Conservation (phyloP, 2,329 filamentous ascomycete species). For the Fusarium sp. region DNA sequence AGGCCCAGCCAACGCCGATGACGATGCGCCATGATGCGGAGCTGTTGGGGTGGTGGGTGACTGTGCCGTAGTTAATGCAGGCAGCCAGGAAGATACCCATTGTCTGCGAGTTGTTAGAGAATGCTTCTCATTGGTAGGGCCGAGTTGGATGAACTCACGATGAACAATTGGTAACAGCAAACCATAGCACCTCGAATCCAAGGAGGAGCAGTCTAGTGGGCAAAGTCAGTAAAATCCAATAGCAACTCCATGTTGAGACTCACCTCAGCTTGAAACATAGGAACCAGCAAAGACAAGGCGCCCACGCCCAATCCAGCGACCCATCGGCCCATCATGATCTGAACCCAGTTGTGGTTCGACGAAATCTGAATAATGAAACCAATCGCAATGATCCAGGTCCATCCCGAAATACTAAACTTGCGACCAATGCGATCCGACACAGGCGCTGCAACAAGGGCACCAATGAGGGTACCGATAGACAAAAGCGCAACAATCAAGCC, state of each 20-base stretch:
- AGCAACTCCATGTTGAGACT: not conserved
- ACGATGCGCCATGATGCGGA: constrained; percentile 73
- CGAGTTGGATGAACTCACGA: constrained; percentile 58
- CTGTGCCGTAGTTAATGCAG: constrained; percentile 73
- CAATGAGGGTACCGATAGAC: constrained; percentile 71
- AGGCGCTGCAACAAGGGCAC: constrained; percentile 70
- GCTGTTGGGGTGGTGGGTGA: constrained; percentile 57
- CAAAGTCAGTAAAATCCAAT: not conserved
- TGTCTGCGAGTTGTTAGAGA: constrained; percentile 1
- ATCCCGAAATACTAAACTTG: constrained; percentile 71
- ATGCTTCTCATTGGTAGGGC: not conserved
- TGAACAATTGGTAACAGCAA: constrained; percentile 77
- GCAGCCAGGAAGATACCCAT: constrained; percentile 73
- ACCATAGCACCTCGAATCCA: constrained; percentile 76
- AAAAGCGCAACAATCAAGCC: constrained; percentile 71
- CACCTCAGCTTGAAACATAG: constrained; percentile 79
- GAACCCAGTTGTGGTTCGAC: constrained; percentile 68
- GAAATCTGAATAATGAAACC: constrained; percentile 78
- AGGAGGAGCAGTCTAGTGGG: constrained; percentile 72
- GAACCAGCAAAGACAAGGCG: constrained; percentile 72
- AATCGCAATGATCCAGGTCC: constrained; percentile 71
- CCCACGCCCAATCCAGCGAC: constrained; percentile 77
- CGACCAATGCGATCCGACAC: constrained; percentile 76
- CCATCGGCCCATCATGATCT: constrained; percentile 74
- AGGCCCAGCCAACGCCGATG: constrained; percentile 66